A percentile compares a stretch with the other conserved stretches of the same genome.
phyloP scores from a whole-genome alignment of 208 protist species.

The Wallacemonas sp. region DNA sequence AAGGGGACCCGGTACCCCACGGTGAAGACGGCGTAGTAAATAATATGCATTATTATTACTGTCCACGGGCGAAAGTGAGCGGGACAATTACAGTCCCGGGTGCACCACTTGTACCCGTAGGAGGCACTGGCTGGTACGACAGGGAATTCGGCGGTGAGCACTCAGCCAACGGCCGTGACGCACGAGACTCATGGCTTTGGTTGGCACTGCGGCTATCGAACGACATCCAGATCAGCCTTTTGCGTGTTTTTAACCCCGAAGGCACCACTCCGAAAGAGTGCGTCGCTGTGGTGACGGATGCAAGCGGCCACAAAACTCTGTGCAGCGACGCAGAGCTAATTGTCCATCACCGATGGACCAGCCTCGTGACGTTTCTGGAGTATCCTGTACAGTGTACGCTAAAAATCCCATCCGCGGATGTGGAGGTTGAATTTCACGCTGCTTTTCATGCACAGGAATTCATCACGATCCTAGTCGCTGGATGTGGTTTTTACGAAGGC shows the following conservation, averaged over 20 bases:
- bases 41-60: conserved; percentile 62
- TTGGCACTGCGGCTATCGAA: conserved; percentile 34
- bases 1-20: conserved; percentile 20
- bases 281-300: conserved; percentile 17
- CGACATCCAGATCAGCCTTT: conserved; percentile 33
- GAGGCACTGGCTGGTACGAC: conserved; percentile 48
- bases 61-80: conserved; percentile 32
- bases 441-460: conserved; percentile 54
- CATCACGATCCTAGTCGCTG: conserved; percentile 27
- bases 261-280: conserved; percentile 10
- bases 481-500: conserved; percentile 56
- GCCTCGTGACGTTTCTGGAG: conserved; percentile 44
- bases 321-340: conserved; percentile 25
- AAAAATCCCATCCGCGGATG: conserved; percentile 18
- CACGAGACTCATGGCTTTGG: conserved; percentile 37
- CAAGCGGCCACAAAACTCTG: conserved; percentile 15
- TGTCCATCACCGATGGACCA: conserved; percentile 38
- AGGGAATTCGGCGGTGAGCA: conserved; percentile 34
- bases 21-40: conserved; percentile 37
- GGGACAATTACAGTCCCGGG: conserved; percentile 31
- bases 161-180: conserved; percentile 13
- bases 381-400: conserved; percentile 38
- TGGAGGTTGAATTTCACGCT: conserved; percentile 24
- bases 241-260: conserved; percentile 15
- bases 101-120: conserved; percentile 15